Conservation (phyloP, 2,329 filamentous ascomycete species). For the Calonectria pauciramosa region DNA sequence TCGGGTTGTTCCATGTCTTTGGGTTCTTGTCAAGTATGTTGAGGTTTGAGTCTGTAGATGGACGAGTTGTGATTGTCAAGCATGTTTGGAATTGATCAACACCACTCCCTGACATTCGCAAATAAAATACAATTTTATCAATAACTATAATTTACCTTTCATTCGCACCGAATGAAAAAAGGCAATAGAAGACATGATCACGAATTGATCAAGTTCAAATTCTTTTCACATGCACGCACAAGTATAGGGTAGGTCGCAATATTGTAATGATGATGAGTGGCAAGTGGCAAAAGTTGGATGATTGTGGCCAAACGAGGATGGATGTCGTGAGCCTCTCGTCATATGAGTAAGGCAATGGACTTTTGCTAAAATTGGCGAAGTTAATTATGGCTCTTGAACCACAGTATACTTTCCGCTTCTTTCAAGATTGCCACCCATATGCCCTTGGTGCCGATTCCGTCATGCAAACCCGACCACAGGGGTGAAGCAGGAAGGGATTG, state of each 20-base stretch:
- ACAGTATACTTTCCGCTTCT: not conserved
- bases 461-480: not conserved
- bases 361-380: too few relatives aligned
- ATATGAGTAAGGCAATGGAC: not conserved
- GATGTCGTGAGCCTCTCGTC: not conserved
- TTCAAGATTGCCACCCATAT: not conserved
- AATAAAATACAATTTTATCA: not conserved
- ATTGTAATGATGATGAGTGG: not conserved
- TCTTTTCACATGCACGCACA: not conserved
- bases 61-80: not conserved
- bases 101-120: not conserved
- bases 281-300: not conserved
- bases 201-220: not conserved
- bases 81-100: not conserved
- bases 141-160: not conserved
- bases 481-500: not conserved
- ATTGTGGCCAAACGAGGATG: not conserved
- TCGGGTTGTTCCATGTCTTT: not conserved
- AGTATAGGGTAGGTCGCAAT: not conserved
- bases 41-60: not conserved
- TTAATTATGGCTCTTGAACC: too few relatives aligned
- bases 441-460: not conserved
- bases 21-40: not conserved
- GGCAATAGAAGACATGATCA: not conserved
- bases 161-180: not conserved